Base-by-base conservation (phyloP, 2,329 filamentous ascomycete genomes). In the Diaporthe ilicicola region DNA sequence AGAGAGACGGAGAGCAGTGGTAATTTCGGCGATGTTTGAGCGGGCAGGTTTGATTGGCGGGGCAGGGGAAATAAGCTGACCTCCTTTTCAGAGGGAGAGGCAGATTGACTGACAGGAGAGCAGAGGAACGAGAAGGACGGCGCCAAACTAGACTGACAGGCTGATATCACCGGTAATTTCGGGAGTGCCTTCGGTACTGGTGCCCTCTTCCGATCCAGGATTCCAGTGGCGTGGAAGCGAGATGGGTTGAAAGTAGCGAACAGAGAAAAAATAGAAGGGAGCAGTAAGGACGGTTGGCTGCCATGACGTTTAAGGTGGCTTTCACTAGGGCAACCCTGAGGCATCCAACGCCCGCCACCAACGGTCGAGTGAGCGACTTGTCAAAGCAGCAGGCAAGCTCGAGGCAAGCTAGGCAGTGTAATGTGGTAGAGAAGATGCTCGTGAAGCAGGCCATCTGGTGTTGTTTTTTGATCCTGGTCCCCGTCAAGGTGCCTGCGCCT, bases 21-120 rank as follows among this genome's bases (percentile, higher is more conserved):
- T 56, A 68, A 68, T 68, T 50, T 68, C 65, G 65, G 65, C 48
- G 50, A 44, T 34, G 37, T 67, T 68, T 42, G 65, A 32, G 53
- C 53, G 53, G 17, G 27, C 42, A 51, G 44, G 42, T 37, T 46
- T 59, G 51, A 68, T 68, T 68, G 65, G 65, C 65, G 65, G 65
- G 53, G 65, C n/a, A 15, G 44, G 65, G 65, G 65, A 68, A 68
- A 68, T 68, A 68, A 68, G 65, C 65, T 56, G 65, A 68, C 65
- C 65, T 68, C 65, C 65, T 68, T 68, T 68, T 55, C 32, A 29
- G 22, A 22, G 53, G 22, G 24, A n/a, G 39, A 29, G 56, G 22
- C 37, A 17, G 56, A 32, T 12, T 5, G 22, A 42, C 27, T 22
- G 27, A 61, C 39, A 48, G 24, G 55, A 61, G 56, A 17, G 29